A percentile compares a stretch with the other conserved stretches of the same genome.
Evolutionary conservation across 805 yeast genomes (phyloP).

Genomic region (Barnettozyma siamensis): DNA sequence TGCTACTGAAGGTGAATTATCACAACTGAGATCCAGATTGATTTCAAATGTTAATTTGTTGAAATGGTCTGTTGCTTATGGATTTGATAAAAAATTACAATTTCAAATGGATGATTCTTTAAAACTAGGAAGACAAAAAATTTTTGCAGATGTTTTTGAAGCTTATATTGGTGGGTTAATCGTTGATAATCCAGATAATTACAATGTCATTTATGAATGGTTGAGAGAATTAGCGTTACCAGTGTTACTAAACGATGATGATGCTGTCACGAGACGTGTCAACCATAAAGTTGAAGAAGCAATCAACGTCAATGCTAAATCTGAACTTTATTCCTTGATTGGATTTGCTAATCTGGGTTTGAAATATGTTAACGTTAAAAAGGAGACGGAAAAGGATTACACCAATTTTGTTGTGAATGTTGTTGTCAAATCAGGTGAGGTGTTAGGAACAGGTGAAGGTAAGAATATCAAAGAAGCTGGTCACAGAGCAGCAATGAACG

Average conservation of each 20-base stretch:
- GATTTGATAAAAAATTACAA: constrained; percentile 52
- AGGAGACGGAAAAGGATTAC: constrained; percentile 28
- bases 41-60: constrained; percentile 70
- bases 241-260: constrained; percentile 25
- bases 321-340: constrained; percentile 67
- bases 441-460: constrained; percentile 69
- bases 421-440: constrained; percentile 52
- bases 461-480: constrained; percentile 73
- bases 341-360: constrained; percentile 71
- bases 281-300: constrained; percentile 19
- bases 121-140: constrained; percentile 56
- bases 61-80: constrained; percentile 65
- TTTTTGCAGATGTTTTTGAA: constrained; percentile 86
- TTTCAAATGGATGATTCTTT: constrained; percentile 42
- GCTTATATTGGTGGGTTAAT: constrained; percentile 87
- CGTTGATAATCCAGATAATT: constrained; percentile 46
- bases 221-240: constrained; percentile 45
- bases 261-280: constrained; percentile 3
- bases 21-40: constrained; percentile 61
- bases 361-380: constrained; percentile 39
- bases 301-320: constrained; percentile 64
- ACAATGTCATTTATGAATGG: constrained; percentile 52
- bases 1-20: constrained; percentile 75
- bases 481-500: constrained; percentile 76
- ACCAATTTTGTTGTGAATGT: constrained; percentile 59